Evolutionary conservation across 1,284 basidiomycete genomes (phyloP).

Genomic region (Cryptococcus neoformans): DNA sequence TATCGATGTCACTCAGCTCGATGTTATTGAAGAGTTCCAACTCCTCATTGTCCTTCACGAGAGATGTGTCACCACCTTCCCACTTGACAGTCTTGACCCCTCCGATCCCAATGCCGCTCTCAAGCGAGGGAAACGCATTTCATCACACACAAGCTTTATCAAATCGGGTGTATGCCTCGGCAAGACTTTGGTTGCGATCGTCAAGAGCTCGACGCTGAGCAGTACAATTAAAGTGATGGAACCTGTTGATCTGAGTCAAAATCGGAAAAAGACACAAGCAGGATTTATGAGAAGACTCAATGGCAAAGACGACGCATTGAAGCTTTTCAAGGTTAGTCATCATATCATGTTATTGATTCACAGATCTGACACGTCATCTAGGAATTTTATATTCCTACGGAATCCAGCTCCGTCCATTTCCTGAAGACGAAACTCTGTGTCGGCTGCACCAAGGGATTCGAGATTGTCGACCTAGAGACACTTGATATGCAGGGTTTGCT

Average conservation of each 20-base stretch:
- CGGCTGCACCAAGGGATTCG: constrained; percentile 97
- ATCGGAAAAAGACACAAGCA: constrained; percentile 79
- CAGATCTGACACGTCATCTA: constrained; percentile 37
- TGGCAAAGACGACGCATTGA: constrained; percentile 84
- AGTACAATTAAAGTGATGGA: constrained; percentile 98
- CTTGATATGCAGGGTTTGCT: constrained; percentile 95
- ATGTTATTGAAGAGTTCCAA: constrained; percentile 95
- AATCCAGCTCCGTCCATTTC: constrained; percentile 95
- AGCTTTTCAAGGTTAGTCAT: constrained; percentile 77
- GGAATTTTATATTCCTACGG: constrained; percentile 99
- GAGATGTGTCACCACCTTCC: constrained; percentile 93
- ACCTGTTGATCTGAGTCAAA: constrained; percentile 85
- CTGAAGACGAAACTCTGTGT: constrained; percentile 97
- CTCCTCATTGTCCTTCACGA: constrained; percentile 95
- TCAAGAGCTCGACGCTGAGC: constrained; percentile 90
- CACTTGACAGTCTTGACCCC: constrained; percentile 86
- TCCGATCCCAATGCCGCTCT: constrained; percentile 86
- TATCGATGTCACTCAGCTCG: constrained; percentile 89
- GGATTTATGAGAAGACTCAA: constrained; percentile 87
- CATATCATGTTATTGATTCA: neutral
- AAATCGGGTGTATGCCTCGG: constrained; percentile 92
- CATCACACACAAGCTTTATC: constrained; percentile 97
- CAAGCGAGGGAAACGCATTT: constrained; percentile 92
- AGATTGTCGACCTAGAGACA: constrained; percentile 97
- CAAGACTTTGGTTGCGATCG: constrained; percentile 93